Base-by-base conservation (phyloP, 106 monocot species). In the Allium fistulosum region DNA sequence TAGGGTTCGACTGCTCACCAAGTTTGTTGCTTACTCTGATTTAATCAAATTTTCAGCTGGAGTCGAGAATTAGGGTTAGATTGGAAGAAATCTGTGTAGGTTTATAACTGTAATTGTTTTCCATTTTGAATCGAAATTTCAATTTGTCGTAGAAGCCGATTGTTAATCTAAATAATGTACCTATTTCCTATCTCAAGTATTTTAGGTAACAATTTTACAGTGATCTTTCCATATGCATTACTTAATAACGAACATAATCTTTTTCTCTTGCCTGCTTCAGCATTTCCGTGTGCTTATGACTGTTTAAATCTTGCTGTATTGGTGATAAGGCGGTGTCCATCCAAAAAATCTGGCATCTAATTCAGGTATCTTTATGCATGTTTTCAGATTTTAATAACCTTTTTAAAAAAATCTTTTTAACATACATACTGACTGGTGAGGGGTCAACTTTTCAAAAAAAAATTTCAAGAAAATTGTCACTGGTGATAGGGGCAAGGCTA, bases 331-430 rank as follows among this genome's bases (percentile, higher is more conserved):
- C 86, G 62, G 99, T 99, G 63, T 87, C 80, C 71, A 90, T 99
- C 84, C 92, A 93, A 65, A 99, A 79, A 83, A 93, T 68, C 22
- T 93, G 92, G 92, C 92, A 99, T 57, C 76, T 99, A 57, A 71
- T 99, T 73, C 89, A 97, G 89, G 97, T 92, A 74, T 53, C 6
- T 59, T 17, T 61, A 57, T 58, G 10, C 11, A 1, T 26, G 50
- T 18, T 27, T 52, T 26, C 45, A 47, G 17, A 12, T 22, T 12
- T 22, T 22, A 22, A 22, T 22, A 22, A 22, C 22, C 22, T 22
- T 22, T 22, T 22, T 0, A 22, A 22, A 22, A 22, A 22, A 22
- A 22, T 22, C 22, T 22, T 0, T 22, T 22, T 22, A 26, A 63
- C 72, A 66, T 74, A 99, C 92, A 77, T 82, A 72, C 79, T 93